phyloP scores from a whole-genome alignment of 2,329 filamentous ascomycete species.

The Fusarium sulawesiense region DNA sequence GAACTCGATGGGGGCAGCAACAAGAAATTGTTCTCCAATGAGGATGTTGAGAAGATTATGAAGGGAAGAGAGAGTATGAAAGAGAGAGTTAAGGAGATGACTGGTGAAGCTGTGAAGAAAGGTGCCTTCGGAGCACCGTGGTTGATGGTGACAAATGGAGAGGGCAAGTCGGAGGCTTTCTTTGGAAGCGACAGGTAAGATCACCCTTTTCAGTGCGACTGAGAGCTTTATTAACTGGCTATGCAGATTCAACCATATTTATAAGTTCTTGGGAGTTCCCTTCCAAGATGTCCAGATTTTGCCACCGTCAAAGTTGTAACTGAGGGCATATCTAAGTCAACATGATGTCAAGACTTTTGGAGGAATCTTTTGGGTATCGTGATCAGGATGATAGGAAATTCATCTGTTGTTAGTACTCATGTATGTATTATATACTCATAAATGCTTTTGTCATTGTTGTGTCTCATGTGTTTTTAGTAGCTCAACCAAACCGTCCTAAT shows the following conservation, averaged over 20 bases:
- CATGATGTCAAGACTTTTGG: background rate
- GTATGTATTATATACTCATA: background rate
- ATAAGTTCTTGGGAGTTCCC: constrained; percentile 71
- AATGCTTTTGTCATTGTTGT: background rate
- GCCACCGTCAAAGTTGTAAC: constrained; percentile 53
- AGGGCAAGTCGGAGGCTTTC: constrained; percentile 73
- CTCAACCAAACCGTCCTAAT: constrained; percentile 3
- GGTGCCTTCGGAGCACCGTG: constrained; percentile 84
- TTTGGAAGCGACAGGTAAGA: constrained; percentile 78
- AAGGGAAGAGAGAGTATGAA: constrained; percentile 61
- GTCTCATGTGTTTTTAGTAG: constrained; percentile 3
- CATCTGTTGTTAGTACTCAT: background rate
- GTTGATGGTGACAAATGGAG: constrained; percentile 72
- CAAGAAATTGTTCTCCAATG: constrained; percentile 58
- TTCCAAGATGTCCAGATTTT: constrained; percentile 63
- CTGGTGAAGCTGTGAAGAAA: constrained; percentile 68
- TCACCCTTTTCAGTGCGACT: too few relatives aligned
- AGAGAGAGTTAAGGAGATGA: constrained; percentile 64
- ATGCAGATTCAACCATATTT: constrained; percentile 75
- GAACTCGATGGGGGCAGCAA: constrained; percentile 35
- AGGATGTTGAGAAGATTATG: constrained; percentile 68
- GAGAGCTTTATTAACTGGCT: background rate
- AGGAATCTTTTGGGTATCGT: background rate
- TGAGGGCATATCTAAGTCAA: background rate
- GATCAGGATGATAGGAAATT: background rate